Evolutionary conservation across 441 rosid species (phyloP).

Genomic region (Erodium moschatum): DNA sequence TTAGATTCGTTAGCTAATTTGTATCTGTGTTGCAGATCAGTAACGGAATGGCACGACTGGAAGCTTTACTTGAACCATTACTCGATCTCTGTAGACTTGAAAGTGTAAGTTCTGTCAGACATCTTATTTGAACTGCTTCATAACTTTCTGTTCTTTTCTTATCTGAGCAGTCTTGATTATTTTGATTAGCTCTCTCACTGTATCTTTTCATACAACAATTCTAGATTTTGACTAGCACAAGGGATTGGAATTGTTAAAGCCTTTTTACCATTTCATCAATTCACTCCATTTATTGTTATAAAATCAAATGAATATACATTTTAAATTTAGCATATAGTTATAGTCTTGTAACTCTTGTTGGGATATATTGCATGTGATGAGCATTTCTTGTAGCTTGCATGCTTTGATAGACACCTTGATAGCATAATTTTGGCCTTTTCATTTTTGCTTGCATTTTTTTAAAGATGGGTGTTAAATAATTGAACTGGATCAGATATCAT

Average conservation of each 20-base stretch:
- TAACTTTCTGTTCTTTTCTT: background rate
- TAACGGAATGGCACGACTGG: constrained; percentile 49
- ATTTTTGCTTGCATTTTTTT: too few species aligned
- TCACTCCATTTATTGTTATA: background rate
- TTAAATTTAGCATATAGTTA: background rate
- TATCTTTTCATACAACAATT: constrained; percentile 3
- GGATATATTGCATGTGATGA: background rate
- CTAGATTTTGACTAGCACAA: background rate
- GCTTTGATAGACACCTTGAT: constrained; percentile 2
- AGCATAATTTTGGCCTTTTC: background rate
- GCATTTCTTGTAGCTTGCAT: background rate
- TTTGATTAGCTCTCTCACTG: background rate
- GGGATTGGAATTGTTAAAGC: background rate
- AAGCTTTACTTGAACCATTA: constrained; percentile 58
- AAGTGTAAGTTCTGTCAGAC: constrained; percentile 45
- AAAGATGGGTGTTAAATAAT: too few species aligned
- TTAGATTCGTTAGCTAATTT: constrained; percentile 14
- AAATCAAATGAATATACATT: background rate
- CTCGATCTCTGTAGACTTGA: constrained; percentile 51
- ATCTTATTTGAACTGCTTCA: background rate
- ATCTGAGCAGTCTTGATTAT: background rate
- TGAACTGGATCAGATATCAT: background rate
- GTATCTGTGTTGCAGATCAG: constrained; percentile 40
- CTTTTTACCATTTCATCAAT: background rate
- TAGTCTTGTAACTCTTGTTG: background rate